Conservation (phyloP, 2,329 filamentous ascomycete genomes). For the Anisogramma anomala region DNA sequence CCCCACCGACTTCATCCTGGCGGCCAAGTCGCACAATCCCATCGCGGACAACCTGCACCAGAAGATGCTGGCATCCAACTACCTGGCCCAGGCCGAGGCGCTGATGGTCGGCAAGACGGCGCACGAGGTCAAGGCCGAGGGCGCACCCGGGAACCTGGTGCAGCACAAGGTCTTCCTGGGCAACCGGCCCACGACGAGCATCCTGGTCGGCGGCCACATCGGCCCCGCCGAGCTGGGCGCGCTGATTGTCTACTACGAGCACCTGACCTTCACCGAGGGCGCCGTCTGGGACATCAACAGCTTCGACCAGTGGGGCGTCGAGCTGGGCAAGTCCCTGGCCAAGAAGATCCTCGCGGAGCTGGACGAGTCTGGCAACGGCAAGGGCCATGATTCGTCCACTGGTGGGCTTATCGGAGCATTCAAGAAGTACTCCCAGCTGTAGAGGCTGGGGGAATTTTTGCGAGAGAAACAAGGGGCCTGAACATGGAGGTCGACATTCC, state of each 20-base stretch:
- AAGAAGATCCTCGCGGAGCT: slow-evolving; percentile 86
- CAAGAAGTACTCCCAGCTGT: slow-evolving; percentile 58
- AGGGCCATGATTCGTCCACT: slow-evolving; percentile 75
- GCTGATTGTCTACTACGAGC: slow-evolving; percentile 97
- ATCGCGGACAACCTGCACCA: slow-evolving; percentile 88
- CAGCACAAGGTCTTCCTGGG: slow-evolving; percentile 99
- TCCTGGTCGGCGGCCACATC: slow-evolving; percentile 80
- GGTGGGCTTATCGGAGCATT: slow-evolving; percentile 83
- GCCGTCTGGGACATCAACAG: slow-evolving; percentile 99
- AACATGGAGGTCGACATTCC: slow-evolving; percentile 1
- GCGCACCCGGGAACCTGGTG: slow-evolving; percentile 61
- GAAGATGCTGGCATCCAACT: slow-evolving; percentile 89
- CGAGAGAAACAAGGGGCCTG: background rate
- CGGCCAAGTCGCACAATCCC: slow-evolving; percentile 93
- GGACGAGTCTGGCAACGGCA: slow-evolving; percentile 60
- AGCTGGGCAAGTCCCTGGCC: slow-evolving; percentile 90
- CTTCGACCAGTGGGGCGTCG: slow-evolving; percentile 99
- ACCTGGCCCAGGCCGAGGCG: slow-evolving; percentile 78
- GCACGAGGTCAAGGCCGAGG: slow-evolving; percentile 67
- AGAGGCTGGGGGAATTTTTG: slow-evolving; percentile 11
- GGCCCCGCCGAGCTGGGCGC: slow-evolving; percentile 89
- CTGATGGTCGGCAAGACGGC: slow-evolving; percentile 85
- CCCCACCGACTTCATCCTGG: slow-evolving; percentile 94
- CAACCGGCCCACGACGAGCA: slow-evolving; percentile 92
- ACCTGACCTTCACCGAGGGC: slow-evolving; percentile 94